These are phyloP conservation scores for Serpula lacrymans DNA, from an alignment of 768 basidiomycete genomes.

Conservation along the genomic window DNA sequence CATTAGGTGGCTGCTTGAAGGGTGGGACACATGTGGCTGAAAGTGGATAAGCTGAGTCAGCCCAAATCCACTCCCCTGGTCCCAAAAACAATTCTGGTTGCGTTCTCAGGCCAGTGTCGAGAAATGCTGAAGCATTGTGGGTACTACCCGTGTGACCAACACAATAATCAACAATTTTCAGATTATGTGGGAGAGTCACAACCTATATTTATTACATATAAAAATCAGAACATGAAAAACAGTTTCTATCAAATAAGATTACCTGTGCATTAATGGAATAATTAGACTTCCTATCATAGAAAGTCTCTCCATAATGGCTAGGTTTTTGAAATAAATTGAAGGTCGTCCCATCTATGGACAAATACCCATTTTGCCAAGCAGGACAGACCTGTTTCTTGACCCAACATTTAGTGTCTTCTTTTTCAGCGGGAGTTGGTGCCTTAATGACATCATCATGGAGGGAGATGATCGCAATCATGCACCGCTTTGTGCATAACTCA, in stretches of 20 bases:
- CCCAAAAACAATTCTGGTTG: slow-evolving; percentile 3
- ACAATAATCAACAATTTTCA: slow-evolving; percentile 32
- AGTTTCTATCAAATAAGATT: slow-evolving; percentile 3
- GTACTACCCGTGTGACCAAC: slow-evolving; percentile 32
- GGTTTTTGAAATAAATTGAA: slow-evolving; percentile 30
- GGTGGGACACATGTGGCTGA: slow-evolving; percentile 15
- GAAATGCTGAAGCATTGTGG: slow-evolving; percentile 24
- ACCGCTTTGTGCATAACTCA: slow-evolving; percentile 18
- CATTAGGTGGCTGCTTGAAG: too few species aligned
- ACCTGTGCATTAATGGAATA: slow-evolving; percentile 26
- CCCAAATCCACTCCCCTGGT: slow-evolving; percentile 10
- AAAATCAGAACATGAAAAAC: background rate
- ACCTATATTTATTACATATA: slow-evolving; percentile 10
- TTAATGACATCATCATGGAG: slow-evolving; percentile 25
- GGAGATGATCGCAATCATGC: slow-evolving; percentile 29
- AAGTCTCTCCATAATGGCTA: slow-evolving; percentile 30
- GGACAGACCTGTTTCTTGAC: slow-evolving; percentile 30
- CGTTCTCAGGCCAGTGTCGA: background rate
- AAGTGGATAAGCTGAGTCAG: slow-evolving; percentile 6
- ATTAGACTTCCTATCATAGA: slow-evolving; percentile 29
- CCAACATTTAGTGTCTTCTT: slow-evolving; percentile 36
- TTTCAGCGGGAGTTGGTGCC: slow-evolving; percentile 29
- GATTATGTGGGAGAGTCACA: slow-evolving; percentile 25
- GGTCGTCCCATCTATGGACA: slow-evolving; percentile 37
- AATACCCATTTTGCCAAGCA: slow-evolving; percentile 35